phyloP scores from a whole-genome alignment of 2,329 filamentous ascomycete species.

The Aureobasidium sp. region DNA sequence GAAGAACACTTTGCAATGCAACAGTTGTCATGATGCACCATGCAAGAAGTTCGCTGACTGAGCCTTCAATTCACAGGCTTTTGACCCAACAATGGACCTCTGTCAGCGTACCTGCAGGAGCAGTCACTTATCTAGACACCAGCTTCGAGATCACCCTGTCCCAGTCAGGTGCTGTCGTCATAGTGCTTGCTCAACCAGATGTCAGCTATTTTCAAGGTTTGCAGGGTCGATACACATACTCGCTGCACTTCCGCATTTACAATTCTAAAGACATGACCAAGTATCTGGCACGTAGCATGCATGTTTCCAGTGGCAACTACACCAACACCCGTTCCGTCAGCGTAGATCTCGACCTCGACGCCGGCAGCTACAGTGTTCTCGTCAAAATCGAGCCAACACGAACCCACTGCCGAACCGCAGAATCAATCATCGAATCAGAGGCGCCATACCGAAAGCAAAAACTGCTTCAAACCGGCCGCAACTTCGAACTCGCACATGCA shows the following conservation, averaged over 20 bases:
- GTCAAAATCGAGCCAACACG: constrained; percentile 67
- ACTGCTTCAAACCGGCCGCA: constrained; percentile 61
- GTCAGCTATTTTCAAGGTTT: constrained; percentile 54
- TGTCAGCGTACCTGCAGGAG: constrained; percentile 42
- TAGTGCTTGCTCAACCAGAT: constrained; percentile 55
- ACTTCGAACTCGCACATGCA: constrained; percentile 63
- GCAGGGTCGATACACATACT: constrained; percentile 50
- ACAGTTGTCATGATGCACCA: neutral
- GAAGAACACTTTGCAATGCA: neutral
- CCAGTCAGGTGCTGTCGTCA: constrained; percentile 47
- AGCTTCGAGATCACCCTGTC: constrained; percentile 51
- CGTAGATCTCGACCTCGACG: constrained; percentile 63
- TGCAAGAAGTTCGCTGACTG: neutral
- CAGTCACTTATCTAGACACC: constrained; percentile 55
- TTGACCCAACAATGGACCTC: constrained; percentile 54
- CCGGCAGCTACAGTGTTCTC: constrained; percentile 67
- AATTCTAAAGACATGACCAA: constrained; percentile 37
- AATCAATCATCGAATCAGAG: neutral
- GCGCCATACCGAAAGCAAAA: constrained; percentile 59
- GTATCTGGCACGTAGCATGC: constrained; percentile 28
- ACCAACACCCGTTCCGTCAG: constrained; percentile 68
- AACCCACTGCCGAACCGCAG: constrained; percentile 41
- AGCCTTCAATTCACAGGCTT: neutral
- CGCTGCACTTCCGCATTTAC: constrained; percentile 53
- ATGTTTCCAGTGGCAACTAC: constrained; percentile 21